Evolutionary conservation across 805 yeast genomes (phyloP).

Genomic region (Candida hungchunana): DNA sequence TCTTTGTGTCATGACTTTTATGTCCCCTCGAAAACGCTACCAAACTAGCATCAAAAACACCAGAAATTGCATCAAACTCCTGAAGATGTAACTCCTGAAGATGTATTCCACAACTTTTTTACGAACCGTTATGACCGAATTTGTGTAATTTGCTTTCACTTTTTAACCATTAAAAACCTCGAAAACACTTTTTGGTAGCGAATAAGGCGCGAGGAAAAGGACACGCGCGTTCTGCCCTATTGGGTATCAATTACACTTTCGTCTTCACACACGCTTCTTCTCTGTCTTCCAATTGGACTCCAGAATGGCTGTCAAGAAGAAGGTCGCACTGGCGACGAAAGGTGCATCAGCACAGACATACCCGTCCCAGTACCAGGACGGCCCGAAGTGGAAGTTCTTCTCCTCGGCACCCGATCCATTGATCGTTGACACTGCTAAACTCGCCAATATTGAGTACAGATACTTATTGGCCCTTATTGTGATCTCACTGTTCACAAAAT

Average conservation of each 20-base stretch:
- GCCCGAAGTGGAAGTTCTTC: conserved; percentile 30
- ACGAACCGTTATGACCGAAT: no score
- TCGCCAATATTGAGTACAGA: conserved; percentile 8
- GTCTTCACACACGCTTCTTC: no score
- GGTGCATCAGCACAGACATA: conserved; percentile 1
- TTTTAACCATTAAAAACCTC: neutral
- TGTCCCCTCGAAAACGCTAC: neutral
- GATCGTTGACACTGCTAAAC: conserved; percentile 11
- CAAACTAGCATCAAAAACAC: no score
- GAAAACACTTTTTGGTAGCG: no score
- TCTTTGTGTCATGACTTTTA: neutral
- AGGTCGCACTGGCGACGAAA: conserved; percentile 3
- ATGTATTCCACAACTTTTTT: no score
- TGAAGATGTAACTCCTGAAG: no score
- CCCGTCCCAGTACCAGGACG: conserved; percentile 31
- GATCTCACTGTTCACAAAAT: conserved; percentile 20
- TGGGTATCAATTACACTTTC: no score
- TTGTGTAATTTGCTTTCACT: no score
- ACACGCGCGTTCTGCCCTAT: no score
- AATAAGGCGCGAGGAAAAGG: no score
- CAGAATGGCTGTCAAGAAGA: conserved; percentile 11
- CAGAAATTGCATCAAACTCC: no score
- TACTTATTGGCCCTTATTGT: conserved; percentile 15
- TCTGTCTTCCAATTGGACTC: no score
- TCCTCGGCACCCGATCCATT: conserved; percentile 25